These are phyloP conservation scores for Zygosaccharomyces pseudorouxii DNA, from an alignment of 805 yeast genomes.

Conservation along the genomic window DNA sequence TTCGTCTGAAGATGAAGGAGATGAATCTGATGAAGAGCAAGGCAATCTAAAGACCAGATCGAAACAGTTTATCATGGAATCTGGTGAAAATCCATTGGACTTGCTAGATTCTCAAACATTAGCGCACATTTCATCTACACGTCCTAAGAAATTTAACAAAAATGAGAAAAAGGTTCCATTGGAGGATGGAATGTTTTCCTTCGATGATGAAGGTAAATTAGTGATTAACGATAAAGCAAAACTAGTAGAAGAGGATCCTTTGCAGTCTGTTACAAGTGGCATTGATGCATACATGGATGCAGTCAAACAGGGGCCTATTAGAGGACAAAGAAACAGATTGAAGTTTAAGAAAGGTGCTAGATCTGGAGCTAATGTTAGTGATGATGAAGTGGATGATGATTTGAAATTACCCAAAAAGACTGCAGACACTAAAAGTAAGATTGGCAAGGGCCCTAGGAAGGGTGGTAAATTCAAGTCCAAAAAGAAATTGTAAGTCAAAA, in stretches of 20 bases:
- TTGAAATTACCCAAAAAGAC: constrained; percentile 26
- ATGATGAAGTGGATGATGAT: constrained; percentile 46
- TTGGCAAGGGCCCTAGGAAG: constrained; percentile 25
- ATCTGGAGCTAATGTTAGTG: constrained; percentile 49
- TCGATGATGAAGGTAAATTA: constrained; percentile 35
- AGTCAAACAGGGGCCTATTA: constrained; percentile 83
- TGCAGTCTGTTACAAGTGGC: constrained; percentile 48
- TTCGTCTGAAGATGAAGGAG: constrained; percentile 57
- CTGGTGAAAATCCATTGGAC: constrained; percentile 77
- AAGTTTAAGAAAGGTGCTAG: constrained; percentile 70
- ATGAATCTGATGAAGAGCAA: constrained; percentile 37
- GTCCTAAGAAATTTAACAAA: constrained; percentile 56
- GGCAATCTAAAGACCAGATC: constrained; percentile 21
- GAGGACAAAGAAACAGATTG: constrained; percentile 89
- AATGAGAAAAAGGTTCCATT: constrained; percentile 36
- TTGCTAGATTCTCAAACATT: constrained; percentile 79
- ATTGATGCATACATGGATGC: constrained; percentile 93
- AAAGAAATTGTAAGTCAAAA: constrained; percentile 20
- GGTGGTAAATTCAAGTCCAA: constrained; percentile 32
- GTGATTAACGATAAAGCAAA: constrained; percentile 35
- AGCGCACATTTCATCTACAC: constrained; percentile 84
- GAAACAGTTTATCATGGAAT: constrained; percentile 70
- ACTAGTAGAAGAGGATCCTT: constrained; percentile 43
- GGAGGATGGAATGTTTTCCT: constrained; percentile 30
- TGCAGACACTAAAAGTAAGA: constrained; percentile 20